Evolutionary conservation across 2,329 filamentous ascomycete genomes (phyloP).

Genomic region (Bretziella fagacearum): DNA sequence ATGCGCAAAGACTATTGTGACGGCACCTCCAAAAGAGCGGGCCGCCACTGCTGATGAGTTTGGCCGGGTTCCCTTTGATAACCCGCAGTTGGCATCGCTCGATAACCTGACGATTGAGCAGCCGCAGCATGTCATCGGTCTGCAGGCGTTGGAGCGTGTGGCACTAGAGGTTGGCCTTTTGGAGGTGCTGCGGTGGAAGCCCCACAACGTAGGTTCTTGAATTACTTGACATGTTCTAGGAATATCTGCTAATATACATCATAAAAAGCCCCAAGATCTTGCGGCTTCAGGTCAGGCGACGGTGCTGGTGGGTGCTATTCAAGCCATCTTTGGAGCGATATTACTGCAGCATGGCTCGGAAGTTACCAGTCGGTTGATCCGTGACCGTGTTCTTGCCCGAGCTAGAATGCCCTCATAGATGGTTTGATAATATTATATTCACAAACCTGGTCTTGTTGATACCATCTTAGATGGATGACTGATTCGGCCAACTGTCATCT

Average conservation of each 20-base stretch:
- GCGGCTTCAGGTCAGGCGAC: conserved; percentile 54
- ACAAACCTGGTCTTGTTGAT: background rate
- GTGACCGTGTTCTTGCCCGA: conserved; percentile 51
- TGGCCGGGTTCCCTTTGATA: conserved; percentile 47
- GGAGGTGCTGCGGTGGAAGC: conserved; percentile 75
- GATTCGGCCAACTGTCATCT: background rate
- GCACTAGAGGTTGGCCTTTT: conserved; percentile 54
- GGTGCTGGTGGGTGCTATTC: conserved; percentile 60
- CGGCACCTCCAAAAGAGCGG: conserved; percentile 23
- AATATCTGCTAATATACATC: background rate
- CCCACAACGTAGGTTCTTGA: conserved; percentile 47
- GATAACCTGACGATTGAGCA: conserved; percentile 49
- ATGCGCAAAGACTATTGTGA: conserved; percentile 36
- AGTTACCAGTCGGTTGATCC: conserved; percentile 55
- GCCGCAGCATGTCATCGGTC: conserved; percentile 44
- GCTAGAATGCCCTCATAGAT: conserved; percentile 5
- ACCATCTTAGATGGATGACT: background rate
- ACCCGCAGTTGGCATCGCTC: conserved; percentile 55
- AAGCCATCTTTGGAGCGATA: conserved; percentile 75
- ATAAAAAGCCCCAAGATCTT: conserved; percentile 43
- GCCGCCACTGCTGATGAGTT: conserved; percentile 27
- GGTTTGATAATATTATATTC: background rate
- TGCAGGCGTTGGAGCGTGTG: conserved; percentile 48
- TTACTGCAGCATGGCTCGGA: conserved; percentile 75
- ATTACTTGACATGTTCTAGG: background rate